Base-by-base conservation (phyloP, 768 basidiomycete genomes). In the Serendipita sp. region DNA sequence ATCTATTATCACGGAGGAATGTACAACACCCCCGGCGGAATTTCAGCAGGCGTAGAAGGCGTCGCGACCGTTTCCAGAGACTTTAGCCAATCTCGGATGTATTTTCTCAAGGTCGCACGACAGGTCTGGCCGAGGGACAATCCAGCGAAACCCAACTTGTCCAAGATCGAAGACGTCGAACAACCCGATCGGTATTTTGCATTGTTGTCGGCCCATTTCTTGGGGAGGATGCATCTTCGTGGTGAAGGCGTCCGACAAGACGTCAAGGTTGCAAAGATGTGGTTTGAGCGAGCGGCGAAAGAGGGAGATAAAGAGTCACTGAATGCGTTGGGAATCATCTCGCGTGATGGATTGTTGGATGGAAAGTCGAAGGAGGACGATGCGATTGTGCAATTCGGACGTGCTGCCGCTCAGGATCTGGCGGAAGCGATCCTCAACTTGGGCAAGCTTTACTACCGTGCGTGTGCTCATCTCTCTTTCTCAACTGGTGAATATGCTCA, bases 1-100 rank as follows among this genome's bases (percentile, higher is more conserved):
- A 89, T 98, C 8, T 95, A 88, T 75, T 98, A 99, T 71, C 89
- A 93, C 71, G 96, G 96, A 16, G 92, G 89, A 65, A 88, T 97
- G 41, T 97, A 96, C 70, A 79, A 82, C 3, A 77, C 83, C 8
- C 73, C 79, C 13, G 92, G 92, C 2, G 94, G 95, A 8, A 84
- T 89, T 45, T 83, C 81, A 2, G 92, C 89, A 1, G 91, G 92
- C 15, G 88, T 89, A 30, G 91, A 95, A 75, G 90, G 90, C n/a
- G 92, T 92, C 32, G 92, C 91, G 5, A 84, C 84, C n/a, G 81
- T 96, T 11, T 83, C 86, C 0, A 83, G 87, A 51, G 89, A 91
- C 72, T 95, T 83, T 73, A 76, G 75, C 18, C 78, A 82, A 34
- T 93, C 96, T 4, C 79, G 81, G 30, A 78, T 83, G 68, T 97